These are phyloP conservation scores for Daldinia eschscholtzii DNA, from an alignment of 2,329 filamentous ascomycete genomes.

Conservation along the genomic window DNA sequence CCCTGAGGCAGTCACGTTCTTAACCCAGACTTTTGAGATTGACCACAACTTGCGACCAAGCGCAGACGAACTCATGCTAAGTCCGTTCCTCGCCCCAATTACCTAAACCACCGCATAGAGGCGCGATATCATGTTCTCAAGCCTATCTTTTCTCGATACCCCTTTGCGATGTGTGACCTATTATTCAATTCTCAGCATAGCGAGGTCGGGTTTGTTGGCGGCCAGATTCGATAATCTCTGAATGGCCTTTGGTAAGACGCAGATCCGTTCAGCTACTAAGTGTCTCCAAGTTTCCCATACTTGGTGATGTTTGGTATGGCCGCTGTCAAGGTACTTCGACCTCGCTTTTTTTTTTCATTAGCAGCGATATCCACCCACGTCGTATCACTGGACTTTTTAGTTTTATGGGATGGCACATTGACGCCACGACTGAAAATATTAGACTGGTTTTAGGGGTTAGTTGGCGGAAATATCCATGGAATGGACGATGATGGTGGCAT, in stretches of 20 bases:
- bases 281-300: background rate
- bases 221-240: background rate
- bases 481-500: slow-evolving; percentile 9
- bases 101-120: slow-evolving; percentile 56
- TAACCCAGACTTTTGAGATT: slow-evolving; percentile 92
- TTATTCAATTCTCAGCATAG: slow-evolving; percentile 25
- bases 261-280: background rate
- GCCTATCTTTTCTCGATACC: slow-evolving; percentile 37
- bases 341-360: slow-evolving; percentile 1
- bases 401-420: slow-evolving; percentile 10
- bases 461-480: slow-evolving; percentile 16
- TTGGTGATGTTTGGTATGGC: background rate
- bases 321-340: slow-evolving; percentile 1
- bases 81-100: slow-evolving; percentile 83
- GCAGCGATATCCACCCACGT: background rate
- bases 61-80: slow-evolving; percentile 89
- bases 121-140: slow-evolving; percentile 12
- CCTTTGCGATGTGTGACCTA: slow-evolving; percentile 21
- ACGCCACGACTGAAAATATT: background rate
- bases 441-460: slow-evolving; percentile 21
- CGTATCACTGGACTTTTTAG: slow-evolving; percentile 9
- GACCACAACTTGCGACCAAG: slow-evolving; percentile 93
- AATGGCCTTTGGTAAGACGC: background rate
- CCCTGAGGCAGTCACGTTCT: slow-evolving; percentile 84
- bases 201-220: slow-evolving; percentile 1